phyloP scores from a whole-genome alignment of 805 yeast species.

The Yarrowia osloensis region DNA sequence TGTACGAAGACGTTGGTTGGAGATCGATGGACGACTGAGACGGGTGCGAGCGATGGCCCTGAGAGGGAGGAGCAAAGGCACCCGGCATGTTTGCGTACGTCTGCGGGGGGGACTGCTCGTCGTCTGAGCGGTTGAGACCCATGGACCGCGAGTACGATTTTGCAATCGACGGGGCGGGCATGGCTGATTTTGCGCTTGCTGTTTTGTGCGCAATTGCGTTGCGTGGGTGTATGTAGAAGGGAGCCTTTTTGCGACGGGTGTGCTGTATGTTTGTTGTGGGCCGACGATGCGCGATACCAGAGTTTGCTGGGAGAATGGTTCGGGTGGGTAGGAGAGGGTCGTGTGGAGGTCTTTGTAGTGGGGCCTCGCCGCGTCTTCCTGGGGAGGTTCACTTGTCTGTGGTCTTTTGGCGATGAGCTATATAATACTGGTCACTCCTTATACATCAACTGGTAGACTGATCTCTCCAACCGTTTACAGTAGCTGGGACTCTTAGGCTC shows the following conservation, averaged over 20 bases:
- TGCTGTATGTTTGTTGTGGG: constrained; percentile 27
- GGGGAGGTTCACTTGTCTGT: background rate
- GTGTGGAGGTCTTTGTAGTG: too few species aligned
- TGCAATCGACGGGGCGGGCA: constrained; percentile 31
- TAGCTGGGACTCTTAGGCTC: background rate
- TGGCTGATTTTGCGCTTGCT: background rate
- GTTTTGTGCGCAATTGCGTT: constrained; percentile 15
- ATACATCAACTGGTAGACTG: background rate
- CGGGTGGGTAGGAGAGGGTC: background rate
- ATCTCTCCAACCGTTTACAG: background rate
- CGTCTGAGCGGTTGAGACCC: constrained; percentile 27
- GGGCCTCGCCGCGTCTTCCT: too few species aligned
- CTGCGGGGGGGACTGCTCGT: constrained; percentile 25
- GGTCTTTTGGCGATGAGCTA: background rate
- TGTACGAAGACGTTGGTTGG: constrained; percentile 14
- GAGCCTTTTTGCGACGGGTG: constrained; percentile 10
- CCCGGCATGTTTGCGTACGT: constrained; percentile 28
- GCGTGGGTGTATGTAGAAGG: constrained; percentile 24
- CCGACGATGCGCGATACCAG: constrained; percentile 22
- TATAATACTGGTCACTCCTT: background rate
- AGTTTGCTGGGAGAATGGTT: constrained; percentile 25
- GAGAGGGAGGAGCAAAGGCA: constrained; percentile 3
- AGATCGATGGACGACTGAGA: constrained; percentile 18
- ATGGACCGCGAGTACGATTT: constrained; percentile 30
- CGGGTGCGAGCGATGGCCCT: constrained; percentile 7